phyloP scores from a whole-genome alignment of 306 rosid genomes.

The Rosa chinensis region DNA sequence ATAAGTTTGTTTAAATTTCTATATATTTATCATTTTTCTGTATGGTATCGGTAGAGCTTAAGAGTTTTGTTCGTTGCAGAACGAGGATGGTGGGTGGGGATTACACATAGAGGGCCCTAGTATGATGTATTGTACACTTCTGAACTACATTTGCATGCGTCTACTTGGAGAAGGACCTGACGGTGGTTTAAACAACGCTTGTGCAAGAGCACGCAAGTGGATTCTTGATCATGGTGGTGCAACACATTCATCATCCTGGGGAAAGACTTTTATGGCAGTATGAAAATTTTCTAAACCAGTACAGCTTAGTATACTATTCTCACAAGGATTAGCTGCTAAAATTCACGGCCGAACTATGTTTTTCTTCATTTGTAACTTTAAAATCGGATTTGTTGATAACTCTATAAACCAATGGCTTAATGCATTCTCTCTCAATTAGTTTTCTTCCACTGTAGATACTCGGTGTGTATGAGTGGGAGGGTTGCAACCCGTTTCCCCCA shows the following conservation, averaged over 20 bases:
- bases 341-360: not conserved
- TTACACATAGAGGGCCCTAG: slow-evolving; percentile 74
- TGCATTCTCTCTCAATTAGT: not conserved
- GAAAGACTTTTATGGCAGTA: slow-evolving; percentile 81
- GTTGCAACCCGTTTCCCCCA: slow-evolving; percentile 74
- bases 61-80: not conserved
- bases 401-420: not conserved
- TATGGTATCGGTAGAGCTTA: not conserved
- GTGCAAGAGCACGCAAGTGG: slow-evolving; percentile 67
- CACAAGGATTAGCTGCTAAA: not conserved
- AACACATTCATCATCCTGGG: slow-evolving; percentile 61
- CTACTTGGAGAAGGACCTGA: slow-evolving; percentile 69
- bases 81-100: slow-evolving; percentile 89
- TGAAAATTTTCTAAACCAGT: not conserved
- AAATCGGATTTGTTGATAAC: too few relatives aligned
- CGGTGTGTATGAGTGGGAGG: slow-evolving; percentile 66
- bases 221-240: slow-evolving; percentile 68
- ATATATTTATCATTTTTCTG: not conserved
- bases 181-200: slow-evolving; percentile 59
- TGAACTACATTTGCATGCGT: slow-evolving; percentile 64
- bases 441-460: slow-evolving; percentile 33
- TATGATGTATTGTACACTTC: slow-evolving; percentile 62
- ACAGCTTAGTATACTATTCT: not conserved
- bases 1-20: not conserved
- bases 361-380: too few relatives aligned